Base-by-base conservation (phyloP, 805 yeast genomes). In the Clavispora vitiphila region DNA sequence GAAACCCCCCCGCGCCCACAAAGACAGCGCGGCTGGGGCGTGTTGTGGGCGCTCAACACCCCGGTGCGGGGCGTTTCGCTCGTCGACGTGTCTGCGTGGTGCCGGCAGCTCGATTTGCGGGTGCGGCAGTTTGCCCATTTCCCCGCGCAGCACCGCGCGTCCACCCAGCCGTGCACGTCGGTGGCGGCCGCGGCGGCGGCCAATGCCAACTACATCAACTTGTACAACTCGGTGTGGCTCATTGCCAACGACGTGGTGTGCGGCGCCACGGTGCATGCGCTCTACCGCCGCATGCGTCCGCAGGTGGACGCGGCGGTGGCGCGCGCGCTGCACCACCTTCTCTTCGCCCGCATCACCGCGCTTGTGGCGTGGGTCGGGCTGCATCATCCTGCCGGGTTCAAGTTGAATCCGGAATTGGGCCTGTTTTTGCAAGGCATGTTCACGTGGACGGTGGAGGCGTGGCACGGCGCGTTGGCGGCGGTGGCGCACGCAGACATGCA, bases 311-410 rank as follows among this genome's bases (percentile, higher is more conserved):
- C 21, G 5, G 27, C 31, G 11, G 35, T 37, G 10, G n/a, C 22
- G 15, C 45, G 60, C n/a, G 32, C 39, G 4, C 21, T 64, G 4
- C 61, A 79, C 11, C 64, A 72, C 30, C 56, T 55, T 19, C 43
- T 70, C 1, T 76, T 77, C 41, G 55, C 65, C 25, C 68, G 69
- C n/a, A 61, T 82, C 34, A 63, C 71, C 15, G 46, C 56, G 2
- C 58, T 81, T 29, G 78, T 90, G 3, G 50, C 67, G 0, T 85
- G 95, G 90, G 70, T 93, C 27, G 87, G 89, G 69, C 75, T 53
- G 18, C 47, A 80, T 46, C 85, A 90, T 54, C 99, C 99, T 0
- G 96, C 91, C 12, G 99, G 99, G 4, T 80, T 93, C 53, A 93
- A 93, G 56, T 74, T 93, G 39, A 93, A 93, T 60, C 82, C 80